These are phyloP conservation scores for Thalassia testudinum DNA, from an alignment of 116 monocot genomes.

Conservation along the genomic window DNA sequence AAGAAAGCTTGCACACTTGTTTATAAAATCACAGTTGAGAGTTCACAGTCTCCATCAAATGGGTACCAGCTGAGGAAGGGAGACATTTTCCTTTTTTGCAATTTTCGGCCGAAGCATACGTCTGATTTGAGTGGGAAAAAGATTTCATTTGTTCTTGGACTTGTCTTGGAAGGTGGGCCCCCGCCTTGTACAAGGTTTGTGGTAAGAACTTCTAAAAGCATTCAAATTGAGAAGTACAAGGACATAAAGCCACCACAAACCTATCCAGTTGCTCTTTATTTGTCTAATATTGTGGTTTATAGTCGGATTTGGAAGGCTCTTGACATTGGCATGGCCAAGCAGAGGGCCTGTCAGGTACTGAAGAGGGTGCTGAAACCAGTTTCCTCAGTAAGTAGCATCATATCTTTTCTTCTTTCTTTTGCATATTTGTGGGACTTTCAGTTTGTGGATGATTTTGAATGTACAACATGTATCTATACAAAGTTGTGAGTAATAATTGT, in stretches of 20 bases:
- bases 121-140: conserved; percentile 9
- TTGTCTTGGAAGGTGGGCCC: conserved; percentile 2
- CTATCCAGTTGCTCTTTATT: conserved; percentile 13
- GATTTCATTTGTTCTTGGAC: conserved; percentile 1
- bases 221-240: neutral
- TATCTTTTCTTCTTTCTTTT: neutral
- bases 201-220: conserved; percentile 10
- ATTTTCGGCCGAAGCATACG: conserved; percentile 1
- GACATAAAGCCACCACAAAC: neutral
- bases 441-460: too few species aligned
- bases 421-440: too few species aligned
- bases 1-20: neutral
- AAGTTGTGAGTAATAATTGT: too few species aligned
- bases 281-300: conserved; percentile 27
- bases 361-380: neutral
- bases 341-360: conserved; percentile 4
- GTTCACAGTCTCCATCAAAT: neutral
- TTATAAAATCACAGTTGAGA: neutral
- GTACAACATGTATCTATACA: too few species aligned
- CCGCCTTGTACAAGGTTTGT: neutral
- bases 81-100: conserved; percentile 14
- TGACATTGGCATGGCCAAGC: neutral
- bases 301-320: conserved; percentile 24
- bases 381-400: neutral
- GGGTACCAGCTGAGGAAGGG: conserved; percentile 9